These are phyloP conservation scores for Brasilioporus rufonigricans DNA, from an alignment of 768 basidiomycete species.

Conservation along the genomic window DNA sequence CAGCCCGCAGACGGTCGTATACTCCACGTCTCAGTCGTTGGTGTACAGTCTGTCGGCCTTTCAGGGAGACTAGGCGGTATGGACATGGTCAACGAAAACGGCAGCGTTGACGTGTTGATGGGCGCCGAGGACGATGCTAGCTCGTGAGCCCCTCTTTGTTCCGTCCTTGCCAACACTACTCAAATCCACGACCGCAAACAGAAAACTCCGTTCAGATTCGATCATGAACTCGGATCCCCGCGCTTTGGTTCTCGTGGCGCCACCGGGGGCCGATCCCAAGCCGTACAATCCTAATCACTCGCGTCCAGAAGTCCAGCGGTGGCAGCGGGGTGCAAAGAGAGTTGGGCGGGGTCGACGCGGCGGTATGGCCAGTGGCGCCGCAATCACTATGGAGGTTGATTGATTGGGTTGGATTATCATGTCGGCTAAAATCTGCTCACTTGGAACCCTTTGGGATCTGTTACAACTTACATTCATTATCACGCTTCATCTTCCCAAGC, in stretches of 20 bases:
- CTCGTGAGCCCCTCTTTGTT: constrained; percentile 48
- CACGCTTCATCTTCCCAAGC: constrained; percentile 16
- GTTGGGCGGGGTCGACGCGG: constrained; percentile 25
- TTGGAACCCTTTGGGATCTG: constrained; percentile 10
- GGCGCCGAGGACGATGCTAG: constrained; percentile 40
- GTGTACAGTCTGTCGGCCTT: constrained; percentile 52
- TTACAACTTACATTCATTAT: constrained; percentile 13
- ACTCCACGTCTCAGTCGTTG: constrained; percentile 63
- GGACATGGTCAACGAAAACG: constrained; percentile 40
- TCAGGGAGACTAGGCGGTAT: constrained; percentile 58
- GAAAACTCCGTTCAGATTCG: constrained; percentile 85
- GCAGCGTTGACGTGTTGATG: constrained; percentile 56
- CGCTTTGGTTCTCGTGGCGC: constrained; percentile 64
- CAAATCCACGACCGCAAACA: constrained; percentile 26
- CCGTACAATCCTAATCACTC: constrained; percentile 40
- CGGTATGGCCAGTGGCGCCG: constrained; percentile 7
- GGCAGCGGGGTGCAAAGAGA: constrained; percentile 28
- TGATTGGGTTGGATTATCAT: constrained; percentile 10
- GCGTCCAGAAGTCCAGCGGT: constrained; percentile 24
- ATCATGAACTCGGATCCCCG: constrained; percentile 59
- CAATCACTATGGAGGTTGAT: constrained; percentile 29
- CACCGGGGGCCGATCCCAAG: constrained; percentile 60
- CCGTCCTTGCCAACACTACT: background rate
- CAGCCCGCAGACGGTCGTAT: constrained; percentile 81
- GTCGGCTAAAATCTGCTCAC: constrained; percentile 11